phyloP scores from a whole-genome alignment of 805 yeast species.

The Pichia cabralensis region DNA sequence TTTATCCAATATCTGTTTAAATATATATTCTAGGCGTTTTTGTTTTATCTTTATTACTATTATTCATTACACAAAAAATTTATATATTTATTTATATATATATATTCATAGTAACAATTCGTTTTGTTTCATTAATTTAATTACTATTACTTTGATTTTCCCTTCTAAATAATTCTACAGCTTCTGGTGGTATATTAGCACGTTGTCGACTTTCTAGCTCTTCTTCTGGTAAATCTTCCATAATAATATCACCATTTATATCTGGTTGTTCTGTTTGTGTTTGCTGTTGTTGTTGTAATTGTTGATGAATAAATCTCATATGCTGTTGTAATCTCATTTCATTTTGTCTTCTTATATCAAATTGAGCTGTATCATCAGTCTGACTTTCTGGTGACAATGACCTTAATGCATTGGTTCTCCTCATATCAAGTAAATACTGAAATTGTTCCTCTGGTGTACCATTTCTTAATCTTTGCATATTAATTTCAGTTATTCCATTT shows the following conservation, averaged over 20 bases:
- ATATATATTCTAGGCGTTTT: not conserved
- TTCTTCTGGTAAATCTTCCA: not conserved
- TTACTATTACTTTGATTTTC: constrained; percentile 36
- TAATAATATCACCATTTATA: constrained; percentile 3
- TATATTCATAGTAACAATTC: not conserved
- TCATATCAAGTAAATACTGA: too few relatives aligned
- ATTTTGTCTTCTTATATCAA: too few relatives aligned
- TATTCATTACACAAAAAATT: not conserved
- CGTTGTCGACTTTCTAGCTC: not conserved
- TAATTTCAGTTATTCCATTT: too few relatives aligned
- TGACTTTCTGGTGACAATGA: too few relatives aligned
- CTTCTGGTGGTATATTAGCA: constrained; percentile 3
- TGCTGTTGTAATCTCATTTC: too few relatives aligned
- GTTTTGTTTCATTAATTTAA: constrained; percentile 10
- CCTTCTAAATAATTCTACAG: not conserved
- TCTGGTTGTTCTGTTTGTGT: constrained; percentile 6
- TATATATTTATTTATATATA: not conserved
- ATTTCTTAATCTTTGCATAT: too few relatives aligned
- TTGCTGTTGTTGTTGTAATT: too few relatives aligned
- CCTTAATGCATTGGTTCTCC: too few relatives aligned
- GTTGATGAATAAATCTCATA: too few relatives aligned
- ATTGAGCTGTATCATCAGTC: too few relatives aligned
- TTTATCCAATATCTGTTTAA: constrained; percentile 23
- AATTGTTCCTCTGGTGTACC: too few relatives aligned
- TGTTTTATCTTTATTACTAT: not conserved